Base-by-base conservation (phyloP, 306 rosid species). In the Astragalus membranaceus region DNA sequence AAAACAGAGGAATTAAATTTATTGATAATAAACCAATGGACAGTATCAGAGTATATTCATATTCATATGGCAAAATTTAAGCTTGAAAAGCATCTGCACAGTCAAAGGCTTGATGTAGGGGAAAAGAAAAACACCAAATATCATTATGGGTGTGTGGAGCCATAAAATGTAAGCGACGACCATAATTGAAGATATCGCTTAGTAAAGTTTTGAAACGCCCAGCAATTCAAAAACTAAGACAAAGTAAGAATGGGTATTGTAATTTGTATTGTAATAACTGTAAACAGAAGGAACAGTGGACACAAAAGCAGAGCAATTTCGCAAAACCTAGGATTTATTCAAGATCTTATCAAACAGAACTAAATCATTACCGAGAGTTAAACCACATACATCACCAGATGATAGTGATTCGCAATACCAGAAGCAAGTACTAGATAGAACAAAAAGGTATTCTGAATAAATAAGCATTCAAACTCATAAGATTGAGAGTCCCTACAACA, bases 401-500 rank as follows among this genome's bases (percentile, higher is more conserved):
- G 26, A 23, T 23, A 23, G 4, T 0, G 37, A 59, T 50, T 50
- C 60, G 29, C 58, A 75, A 61, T 3, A 67, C 16, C 55, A 23
- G 17, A 72, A 56, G 14, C 32, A 3, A 70, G 26, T n/a, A 9
- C 42, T 23, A 54, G n/a, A n/a, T n/a, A n/a, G n/a, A n/a, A n/a
- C n/a, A 67, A 23, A 37, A 61, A 80, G 11, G 47, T 62, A 73
- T 3, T 44, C 10, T 70, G 81, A 73, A 78, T 57, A 58, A 62
- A 79, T 44, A 67, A 56, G 35, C 67, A 80, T 63, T 70, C 60
- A 47, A 78, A 42, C 69, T 75, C 14, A 39, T 46, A n/a, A n/a
- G n/a, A 17, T 68, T 23, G 41, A 49, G 74, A 49, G 70, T 53
- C 68, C 76, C 79, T 80, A 80, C 73, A 76, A 41, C 35, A 54